Evolutionary conservation across 805 yeast species (phyloP).

Genomic region (Ogataea methylovora): DNA sequence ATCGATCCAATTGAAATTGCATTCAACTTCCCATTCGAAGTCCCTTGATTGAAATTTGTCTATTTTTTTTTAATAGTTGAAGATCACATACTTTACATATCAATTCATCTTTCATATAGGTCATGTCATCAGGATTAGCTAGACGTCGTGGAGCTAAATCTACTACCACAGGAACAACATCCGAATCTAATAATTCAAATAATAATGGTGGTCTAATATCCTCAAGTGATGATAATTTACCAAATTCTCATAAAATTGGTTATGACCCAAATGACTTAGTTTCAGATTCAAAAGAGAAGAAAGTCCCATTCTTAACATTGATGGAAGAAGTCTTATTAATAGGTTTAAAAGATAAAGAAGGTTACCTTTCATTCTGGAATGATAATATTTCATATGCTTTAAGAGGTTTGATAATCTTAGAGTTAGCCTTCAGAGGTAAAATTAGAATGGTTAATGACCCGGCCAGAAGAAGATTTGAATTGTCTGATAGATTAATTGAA

Average conservation of each 20-base stretch:
- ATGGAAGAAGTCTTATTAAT: constrained; percentile 95
- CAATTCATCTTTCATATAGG: not conserved
- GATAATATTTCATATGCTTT: constrained; percentile 94
- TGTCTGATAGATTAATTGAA: constrained; percentile 81
- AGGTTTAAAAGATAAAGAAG: constrained; percentile 94
- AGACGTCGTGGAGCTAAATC: constrained; percentile 60
- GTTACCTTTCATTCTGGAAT: constrained; percentile 95
- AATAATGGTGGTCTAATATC: constrained; percentile 8
- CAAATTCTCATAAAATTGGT: constrained; percentile 52
- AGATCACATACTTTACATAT: not conserved
- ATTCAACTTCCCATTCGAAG: too few relatives aligned
- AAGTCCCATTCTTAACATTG: constrained; percentile 70
- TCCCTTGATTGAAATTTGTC: too few relatives aligned
- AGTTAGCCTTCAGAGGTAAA: constrained; percentile 85
- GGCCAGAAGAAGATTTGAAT: constrained; percentile 79
- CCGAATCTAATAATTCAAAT: not conserved
- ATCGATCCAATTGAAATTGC: too few relatives aligned
- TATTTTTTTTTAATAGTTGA: too few relatives aligned
- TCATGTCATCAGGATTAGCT: constrained; percentile 48
- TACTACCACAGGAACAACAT: constrained; percentile 20
- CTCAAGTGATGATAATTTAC: constrained; percentile 12
- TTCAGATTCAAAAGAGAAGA: constrained; percentile 28
- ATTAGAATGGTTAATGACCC: constrained; percentile 89
- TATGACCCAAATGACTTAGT: constrained; percentile 69
- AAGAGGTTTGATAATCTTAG: constrained; percentile 89